Conservation (phyloP, 164 flowering plant genomes). For the Kingdonia uniflora region DNA sequence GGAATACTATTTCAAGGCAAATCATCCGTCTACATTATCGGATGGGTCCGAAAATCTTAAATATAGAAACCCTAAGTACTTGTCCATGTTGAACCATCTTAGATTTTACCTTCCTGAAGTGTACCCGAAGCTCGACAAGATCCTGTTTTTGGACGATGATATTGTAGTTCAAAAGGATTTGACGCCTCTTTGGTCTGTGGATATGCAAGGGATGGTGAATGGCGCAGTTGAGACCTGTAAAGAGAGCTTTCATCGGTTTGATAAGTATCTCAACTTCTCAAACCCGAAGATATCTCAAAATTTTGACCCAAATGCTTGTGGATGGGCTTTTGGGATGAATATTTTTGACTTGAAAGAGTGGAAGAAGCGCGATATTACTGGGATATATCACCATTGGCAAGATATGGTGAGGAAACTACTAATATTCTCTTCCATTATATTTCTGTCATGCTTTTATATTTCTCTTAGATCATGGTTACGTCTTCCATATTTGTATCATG, state of each 20-base stretch:
- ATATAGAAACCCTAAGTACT: constrained; percentile 66
- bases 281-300: constrained; percentile 55
- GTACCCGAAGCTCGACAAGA: constrained; percentile 48
- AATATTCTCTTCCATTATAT: background rate
- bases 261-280: constrained; percentile 64
- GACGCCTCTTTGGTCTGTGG: constrained; percentile 44
- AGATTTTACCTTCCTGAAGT: constrained; percentile 77
- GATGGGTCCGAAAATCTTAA: constrained; percentile 20
- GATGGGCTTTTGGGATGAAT: constrained; percentile 38
- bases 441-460: no score
- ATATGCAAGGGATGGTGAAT: constrained; percentile 59
- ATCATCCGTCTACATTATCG: constrained; percentile 2
- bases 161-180: constrained; percentile 70
- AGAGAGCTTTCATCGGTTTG: constrained; percentile 73
- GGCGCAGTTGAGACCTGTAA: constrained; percentile 84
- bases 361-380: constrained; percentile 4
- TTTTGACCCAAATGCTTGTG: constrained; percentile 69
- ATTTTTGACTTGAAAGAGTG: constrained; percentile 10
- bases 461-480: no score
- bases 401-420: background rate
- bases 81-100: constrained; percentile 76
- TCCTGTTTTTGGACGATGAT: constrained; percentile 82
- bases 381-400: constrained; percentile 5
- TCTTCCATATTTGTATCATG: no score
- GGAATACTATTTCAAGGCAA: constrained; percentile 6